Base-by-base conservation (phyloP, 768 basidiomycete species). In the Hypsizygus marmoreus region DNA sequence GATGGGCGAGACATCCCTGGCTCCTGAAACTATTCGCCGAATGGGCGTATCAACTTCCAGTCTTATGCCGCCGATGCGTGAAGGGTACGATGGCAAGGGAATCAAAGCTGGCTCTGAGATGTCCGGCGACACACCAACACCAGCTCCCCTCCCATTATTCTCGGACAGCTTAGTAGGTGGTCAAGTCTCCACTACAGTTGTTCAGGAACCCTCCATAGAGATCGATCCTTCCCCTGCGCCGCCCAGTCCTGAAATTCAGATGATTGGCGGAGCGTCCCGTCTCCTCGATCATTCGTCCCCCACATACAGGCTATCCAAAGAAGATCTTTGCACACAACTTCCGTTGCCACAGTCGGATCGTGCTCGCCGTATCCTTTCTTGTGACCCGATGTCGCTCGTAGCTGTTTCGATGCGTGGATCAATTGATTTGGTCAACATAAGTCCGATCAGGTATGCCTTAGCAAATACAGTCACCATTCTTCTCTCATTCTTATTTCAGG, bases 331-430 rank as follows among this genome's bases (percentile, higher is more conserved):
- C 11, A 36, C 56, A 16, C 55, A 49, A 22, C 20, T 66, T 3
- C 55, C 57, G 12, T 36, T 51, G 26, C 38, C 45, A 5, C 45
- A 61, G 28, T 51, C 63, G 35, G 75, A 77, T 50, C 72, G 61
- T 49, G 60, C 71, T 29, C 74, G 74, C 20, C 67, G 71, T 24
- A 32, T 76, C 10, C 48, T 77, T 35, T 48, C 40, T 20, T 41
- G 32, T 20, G 38, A 45, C 13, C 37, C 17, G 29, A 40, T 31
- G 11, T 58, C 51, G 46, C 34, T 56, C 16, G 32, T 71, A 6
- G 48, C 58, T 28, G 57, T 74, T 33, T 73, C 74, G 8, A 71
- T 70, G 57, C 70, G 68, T 24, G 70, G 76, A 2, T 54, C 55
- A 13, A 52, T 76, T 29, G 66, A 70, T 38, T 40, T 56, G 13